Evolutionary conservation across 169 alveolate genomes (phyloP).

Genomic region (Cryptosporidium ubiquitum): DNA sequence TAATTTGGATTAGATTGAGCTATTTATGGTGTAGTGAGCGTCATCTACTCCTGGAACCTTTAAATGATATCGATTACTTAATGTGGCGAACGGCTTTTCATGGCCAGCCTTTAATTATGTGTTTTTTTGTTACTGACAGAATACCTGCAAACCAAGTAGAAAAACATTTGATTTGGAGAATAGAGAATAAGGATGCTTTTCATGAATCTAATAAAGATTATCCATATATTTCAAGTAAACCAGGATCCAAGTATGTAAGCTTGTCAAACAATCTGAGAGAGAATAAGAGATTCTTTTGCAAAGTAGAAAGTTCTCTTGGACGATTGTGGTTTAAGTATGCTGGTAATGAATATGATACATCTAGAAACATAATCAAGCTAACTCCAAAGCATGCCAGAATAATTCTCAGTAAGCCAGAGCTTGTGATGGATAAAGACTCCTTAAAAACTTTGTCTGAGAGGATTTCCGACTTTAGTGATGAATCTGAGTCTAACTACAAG

Average conservation of each 20-base stretch:
- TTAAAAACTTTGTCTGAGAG: not conserved
- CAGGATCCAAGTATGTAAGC: not conserved
- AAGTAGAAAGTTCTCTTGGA: conserved; percentile 42
- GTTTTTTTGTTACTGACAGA: conserved; percentile 44
- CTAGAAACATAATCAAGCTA: conserved; percentile 11
- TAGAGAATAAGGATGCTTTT: conserved; percentile 54
- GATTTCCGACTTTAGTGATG: not conserved
- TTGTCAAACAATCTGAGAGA: not conserved
- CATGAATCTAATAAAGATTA: not conserved
- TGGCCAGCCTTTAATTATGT: conserved; percentile 69
- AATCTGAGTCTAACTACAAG: not conserved
- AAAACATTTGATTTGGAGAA: conserved; percentile 22
- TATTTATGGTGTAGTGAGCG: conserved; percentile 20
- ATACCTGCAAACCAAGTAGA: not conserved
- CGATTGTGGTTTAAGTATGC: conserved; percentile 45
- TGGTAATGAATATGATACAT: conserved; percentile 8
- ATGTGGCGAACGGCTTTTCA: conserved; percentile 40
- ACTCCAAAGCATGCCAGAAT: conserved; percentile 43
- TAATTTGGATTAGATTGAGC: conserved; percentile 48
- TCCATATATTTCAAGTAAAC: not conserved
- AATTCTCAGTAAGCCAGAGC: conserved; percentile 27
- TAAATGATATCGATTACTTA: conserved; percentile 53
- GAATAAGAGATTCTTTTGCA: conserved; percentile 53
- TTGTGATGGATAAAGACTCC: conserved; percentile 28
- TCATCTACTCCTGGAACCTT: conserved; percentile 44